Percentiles rank a stretch among this genome's conserved stretches.
These are phyloP conservation scores for Malassezia globosa DNA, from an alignment of 1,284 basidiomycete species.

Conservation along the genomic window DNA sequence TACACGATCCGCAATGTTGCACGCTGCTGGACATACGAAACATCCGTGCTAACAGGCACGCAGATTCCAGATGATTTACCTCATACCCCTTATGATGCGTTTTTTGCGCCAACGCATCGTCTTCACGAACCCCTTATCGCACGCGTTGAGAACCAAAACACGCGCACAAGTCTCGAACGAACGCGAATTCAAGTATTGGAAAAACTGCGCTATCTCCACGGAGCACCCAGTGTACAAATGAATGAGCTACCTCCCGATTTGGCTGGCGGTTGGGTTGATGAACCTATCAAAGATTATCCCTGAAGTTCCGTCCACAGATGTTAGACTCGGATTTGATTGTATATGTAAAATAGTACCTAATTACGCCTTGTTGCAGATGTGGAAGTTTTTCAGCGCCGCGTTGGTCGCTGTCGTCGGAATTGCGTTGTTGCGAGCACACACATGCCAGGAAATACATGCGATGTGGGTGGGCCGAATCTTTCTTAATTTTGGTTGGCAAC, in stretches of 20 bases:
- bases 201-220: slow-evolving; percentile 81
- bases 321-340: no score
- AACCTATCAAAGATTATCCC: no score
- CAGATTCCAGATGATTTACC: slow-evolving; percentile 76
- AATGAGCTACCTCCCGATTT: slow-evolving; percentile 89
- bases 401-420: no score
- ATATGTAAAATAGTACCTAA: no score
- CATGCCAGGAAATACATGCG: no score
- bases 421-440: no score
- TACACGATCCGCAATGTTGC: slow-evolving; percentile 85
- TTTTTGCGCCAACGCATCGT: slow-evolving; percentile 83
- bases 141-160: slow-evolving; percentile 84
- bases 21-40: slow-evolving; percentile 98
- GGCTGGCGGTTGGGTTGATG: slow-evolving; percentile 64
- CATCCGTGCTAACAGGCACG: slow-evolving; percentile 64
- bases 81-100: slow-evolving; percentile 76
- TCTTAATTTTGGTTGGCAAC: no score
- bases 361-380: no score
- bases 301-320: no score
- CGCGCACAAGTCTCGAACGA: slow-evolving; percentile 59
- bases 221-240: slow-evolving; percentile 90
- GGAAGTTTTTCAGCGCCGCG: no score
- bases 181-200: slow-evolving; percentile 77
- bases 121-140: slow-evolving; percentile 84
- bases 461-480: no score